These are phyloP conservation scores for Pestalotiopsis sp. DNA, from an alignment of 2,329 filamentous ascomycete species.

Conservation along the genomic window DNA sequence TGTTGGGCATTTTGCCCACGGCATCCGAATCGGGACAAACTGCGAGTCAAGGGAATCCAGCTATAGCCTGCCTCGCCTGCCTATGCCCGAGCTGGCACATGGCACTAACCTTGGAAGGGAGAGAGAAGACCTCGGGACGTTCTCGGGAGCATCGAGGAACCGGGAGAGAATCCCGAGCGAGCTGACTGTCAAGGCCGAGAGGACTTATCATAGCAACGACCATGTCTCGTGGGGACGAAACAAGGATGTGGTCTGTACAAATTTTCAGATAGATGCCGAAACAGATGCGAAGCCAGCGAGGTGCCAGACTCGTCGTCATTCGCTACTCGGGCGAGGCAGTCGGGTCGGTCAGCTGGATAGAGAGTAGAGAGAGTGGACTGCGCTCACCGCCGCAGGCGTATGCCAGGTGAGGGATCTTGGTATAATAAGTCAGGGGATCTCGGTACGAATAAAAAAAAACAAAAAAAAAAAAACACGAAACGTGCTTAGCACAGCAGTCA, in stretches of 20 bases:
- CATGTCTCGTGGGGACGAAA: not conserved
- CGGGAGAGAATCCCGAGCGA: not conserved
- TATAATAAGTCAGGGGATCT: not conserved
- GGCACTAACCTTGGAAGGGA: not conserved
- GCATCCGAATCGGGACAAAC: not conserved
- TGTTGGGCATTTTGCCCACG: not conserved
- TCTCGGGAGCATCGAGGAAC: not conserved
- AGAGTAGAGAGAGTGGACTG: not conserved
- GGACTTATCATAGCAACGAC: not conserved
- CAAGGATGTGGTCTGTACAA: not conserved
- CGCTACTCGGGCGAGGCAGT: not conserved
- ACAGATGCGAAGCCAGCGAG: not conserved
- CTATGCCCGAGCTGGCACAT: not conserved
- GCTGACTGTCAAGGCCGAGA: not conserved
- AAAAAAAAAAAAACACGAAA: not conserved
- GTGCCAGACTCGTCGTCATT: not conserved
- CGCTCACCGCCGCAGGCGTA: not conserved
- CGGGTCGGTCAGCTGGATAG: not conserved
- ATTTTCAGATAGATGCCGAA: not conserved
- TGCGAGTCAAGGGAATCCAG: not conserved
- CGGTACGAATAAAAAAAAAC: not conserved
- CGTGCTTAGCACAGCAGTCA: not conserved
- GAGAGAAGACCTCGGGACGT: not conserved
- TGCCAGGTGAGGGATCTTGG: not conserved
- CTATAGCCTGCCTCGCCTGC: too few species aligned